Conservation (phyloP, 805 yeast species). For the Candida vaughaniae region DNA sequence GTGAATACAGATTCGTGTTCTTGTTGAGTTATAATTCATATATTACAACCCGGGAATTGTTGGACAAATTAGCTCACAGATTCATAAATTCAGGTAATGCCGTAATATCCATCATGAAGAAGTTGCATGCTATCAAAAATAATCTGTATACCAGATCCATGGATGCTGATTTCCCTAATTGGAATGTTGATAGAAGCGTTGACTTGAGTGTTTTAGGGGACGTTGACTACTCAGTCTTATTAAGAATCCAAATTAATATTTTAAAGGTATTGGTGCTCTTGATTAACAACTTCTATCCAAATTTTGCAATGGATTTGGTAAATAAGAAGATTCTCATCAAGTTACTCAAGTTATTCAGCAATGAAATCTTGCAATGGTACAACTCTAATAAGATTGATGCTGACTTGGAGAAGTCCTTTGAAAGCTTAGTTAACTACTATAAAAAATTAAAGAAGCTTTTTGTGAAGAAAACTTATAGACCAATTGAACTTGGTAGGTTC, state of each 20-base stretch:
- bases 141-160: conserved; percentile 11
- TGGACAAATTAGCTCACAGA: conserved; percentile 40
- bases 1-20: conserved; percentile 42
- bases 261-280: conserved; percentile 72
- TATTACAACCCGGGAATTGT: conserved; percentile 37
- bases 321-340: conserved; percentile 62
- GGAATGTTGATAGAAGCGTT: conserved; percentile 46
- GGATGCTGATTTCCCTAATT: conserved; percentile 51
- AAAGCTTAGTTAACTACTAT: conserved; percentile 47
- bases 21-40: conserved; percentile 41
- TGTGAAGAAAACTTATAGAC: conserved; percentile 69
- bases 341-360: conserved; percentile 64
- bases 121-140: conserved; percentile 17
- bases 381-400: conserved; percentile 40
- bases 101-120: conserved; percentile 43
- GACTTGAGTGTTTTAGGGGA: conserved; percentile 43
- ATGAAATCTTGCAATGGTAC: conserved; percentile 56
- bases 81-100: conserved; percentile 46
- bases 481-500: conserved; percentile 43
- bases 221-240: conserved; percentile 64
- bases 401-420: conserved; percentile 34
- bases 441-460: conserved; percentile 66
- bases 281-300: conserved; percentile 69
- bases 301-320: conserved; percentile 66
- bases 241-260: conserved; percentile 79